A percentile compares a stretch with the other conserved stretches of the same genome.
These are phyloP conservation scores for Posidonia oceanica DNA, from an alignment of 116 monocot genomes.

Conservation along the genomic window DNA sequence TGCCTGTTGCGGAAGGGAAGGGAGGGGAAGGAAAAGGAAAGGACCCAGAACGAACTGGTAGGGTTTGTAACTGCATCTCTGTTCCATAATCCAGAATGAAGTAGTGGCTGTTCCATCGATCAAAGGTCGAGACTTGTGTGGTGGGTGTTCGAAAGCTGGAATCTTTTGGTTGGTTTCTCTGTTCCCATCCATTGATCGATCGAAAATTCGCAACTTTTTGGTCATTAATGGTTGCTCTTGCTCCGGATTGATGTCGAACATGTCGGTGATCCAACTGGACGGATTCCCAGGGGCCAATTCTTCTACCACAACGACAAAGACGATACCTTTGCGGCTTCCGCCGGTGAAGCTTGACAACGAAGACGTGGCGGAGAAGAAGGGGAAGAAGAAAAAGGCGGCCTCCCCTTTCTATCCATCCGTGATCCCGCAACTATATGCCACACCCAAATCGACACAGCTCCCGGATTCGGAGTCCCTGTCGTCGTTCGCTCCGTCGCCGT, in stretches of 20 bases:
- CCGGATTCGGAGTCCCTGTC: slow-evolving; percentile 39
- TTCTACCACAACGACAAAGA: no score
- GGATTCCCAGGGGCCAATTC: no score
- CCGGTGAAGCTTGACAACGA: neutral
- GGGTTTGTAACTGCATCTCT: no score
- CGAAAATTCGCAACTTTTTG: neutral
- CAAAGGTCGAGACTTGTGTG: neutral
- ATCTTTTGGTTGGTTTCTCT: neutral
- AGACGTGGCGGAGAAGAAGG: slow-evolving; percentile 9
- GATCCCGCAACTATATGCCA: slow-evolving; percentile 55
- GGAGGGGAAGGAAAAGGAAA: no score
- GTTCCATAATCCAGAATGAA: no score
- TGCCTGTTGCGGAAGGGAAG: no score
- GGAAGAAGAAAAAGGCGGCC: neutral
- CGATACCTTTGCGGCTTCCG: neutral
- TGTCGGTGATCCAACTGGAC: no score
- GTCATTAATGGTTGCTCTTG: neutral
- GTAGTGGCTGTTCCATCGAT: neutral
- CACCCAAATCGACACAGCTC: slow-evolving; percentile 37
- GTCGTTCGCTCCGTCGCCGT: slow-evolving; percentile 36
- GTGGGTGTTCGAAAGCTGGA: no score
- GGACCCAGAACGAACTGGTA: no score
- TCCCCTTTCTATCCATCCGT: neutral
- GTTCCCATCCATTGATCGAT: neutral
- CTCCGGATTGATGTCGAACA: no score